phyloP scores from a whole-genome alignment of 2,329 filamentous ascomycete genomes.

The Aspergillus versicolor region DNA sequence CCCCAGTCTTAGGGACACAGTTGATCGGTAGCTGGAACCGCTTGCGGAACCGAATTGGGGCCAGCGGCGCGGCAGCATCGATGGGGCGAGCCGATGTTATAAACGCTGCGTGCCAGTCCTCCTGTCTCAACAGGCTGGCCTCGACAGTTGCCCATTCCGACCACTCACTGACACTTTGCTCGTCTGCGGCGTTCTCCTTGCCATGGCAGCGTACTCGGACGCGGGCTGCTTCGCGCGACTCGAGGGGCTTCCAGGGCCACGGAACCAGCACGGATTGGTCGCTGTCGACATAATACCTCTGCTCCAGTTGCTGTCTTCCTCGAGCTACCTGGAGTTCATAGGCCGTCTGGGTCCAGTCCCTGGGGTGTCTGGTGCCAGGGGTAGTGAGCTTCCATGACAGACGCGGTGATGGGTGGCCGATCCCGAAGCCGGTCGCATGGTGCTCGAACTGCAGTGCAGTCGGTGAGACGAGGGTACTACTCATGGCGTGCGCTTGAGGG shows the following conservation, averaged over 20 bases:
- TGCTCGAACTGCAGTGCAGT: not conserved
- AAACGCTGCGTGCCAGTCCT: not conserved
- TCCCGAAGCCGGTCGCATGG: not conserved
- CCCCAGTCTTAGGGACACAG: not conserved
- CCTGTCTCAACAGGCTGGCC: not conserved
- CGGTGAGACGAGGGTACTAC: too few species aligned
- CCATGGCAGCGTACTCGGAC: constrained; percentile 4
- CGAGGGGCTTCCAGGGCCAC: not conserved
- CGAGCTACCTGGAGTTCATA: not conserved
- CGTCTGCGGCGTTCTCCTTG: not conserved
- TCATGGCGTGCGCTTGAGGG: too few species aligned
- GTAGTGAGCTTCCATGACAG: not conserved
- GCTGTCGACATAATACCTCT: not conserved
- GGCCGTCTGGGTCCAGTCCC: not conserved
- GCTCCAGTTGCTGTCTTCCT: not conserved
- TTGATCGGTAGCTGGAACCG: not conserved
- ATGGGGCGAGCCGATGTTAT: not conserved
- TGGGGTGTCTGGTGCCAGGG: not conserved
- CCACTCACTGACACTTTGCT: not conserved
- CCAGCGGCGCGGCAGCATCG: not conserved
- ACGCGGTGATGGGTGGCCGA: not conserved
- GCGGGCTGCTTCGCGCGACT: not conserved
- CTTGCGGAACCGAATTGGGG: not conserved
- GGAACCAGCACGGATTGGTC: not conserved
- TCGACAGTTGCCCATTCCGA: not conserved